Percentiles rank a stretch among this genome's conserved stretches.
phyloP scores from a whole-genome alignment of 225 moss, liverwort and hornwort species.

The Rhytidiadelphus loreus region DNA sequence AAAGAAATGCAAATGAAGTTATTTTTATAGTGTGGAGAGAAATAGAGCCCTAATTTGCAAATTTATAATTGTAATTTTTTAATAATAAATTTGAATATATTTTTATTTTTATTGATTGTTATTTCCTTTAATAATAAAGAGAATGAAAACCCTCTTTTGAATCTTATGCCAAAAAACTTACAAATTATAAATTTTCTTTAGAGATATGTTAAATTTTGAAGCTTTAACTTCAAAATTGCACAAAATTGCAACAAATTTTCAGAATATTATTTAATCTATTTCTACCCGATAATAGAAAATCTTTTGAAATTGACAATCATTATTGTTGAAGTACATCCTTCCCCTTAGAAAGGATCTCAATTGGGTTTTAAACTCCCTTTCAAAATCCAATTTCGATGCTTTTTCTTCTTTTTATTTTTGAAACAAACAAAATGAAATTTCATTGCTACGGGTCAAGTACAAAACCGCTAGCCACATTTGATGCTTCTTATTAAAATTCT shows the following conservation, averaged over 20 bases:
- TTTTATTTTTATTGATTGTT: not conserved
- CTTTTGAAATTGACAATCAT: not conserved
- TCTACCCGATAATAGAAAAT: not conserved
- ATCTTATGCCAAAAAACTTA: not conserved
- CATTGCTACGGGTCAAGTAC: too few species aligned
- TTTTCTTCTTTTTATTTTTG: not conserved
- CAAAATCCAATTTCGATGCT: not conserved
- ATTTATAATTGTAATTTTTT: not conserved
- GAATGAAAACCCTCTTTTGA: not conserved
- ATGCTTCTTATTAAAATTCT: too few species aligned
- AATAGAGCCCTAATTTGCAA: not conserved
- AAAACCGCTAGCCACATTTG: too few species aligned
- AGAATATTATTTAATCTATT: not conserved
- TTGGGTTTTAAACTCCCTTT: not conserved
- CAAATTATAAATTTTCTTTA: not conserved
- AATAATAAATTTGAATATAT: not conserved
- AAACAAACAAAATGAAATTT: too few species aligned
- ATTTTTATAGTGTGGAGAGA: not conserved
- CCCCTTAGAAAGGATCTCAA: accelerated
- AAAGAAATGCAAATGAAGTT: not conserved
- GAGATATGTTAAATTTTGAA: not conserved
- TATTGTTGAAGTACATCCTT: not conserved
- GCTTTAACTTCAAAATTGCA: not conserved
- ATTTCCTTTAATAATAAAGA: not conserved
- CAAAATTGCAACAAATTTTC: not conserved